A percentile compares a stretch with the other conserved stretches of the same genome.
These are phyloP conservation scores for Tetrahymena elliotti DNA, from an alignment of 73 alveolate species.

Conservation along the genomic window DNA sequence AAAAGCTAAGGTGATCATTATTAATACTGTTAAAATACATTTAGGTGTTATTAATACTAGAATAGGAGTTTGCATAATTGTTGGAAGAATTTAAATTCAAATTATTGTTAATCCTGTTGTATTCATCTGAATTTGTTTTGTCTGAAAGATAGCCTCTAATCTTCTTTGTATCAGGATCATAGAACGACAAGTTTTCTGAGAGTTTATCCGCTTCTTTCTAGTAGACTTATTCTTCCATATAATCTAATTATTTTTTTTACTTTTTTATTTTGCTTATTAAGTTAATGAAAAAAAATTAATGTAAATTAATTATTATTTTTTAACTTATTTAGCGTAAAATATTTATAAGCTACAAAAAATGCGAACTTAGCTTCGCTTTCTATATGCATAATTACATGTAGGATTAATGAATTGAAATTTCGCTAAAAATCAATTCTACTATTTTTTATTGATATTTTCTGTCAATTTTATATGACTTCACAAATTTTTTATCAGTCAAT, in stretches of 20 bases:
- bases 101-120: background rate
- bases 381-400: background rate
- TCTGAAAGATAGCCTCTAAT: background rate
- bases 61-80: background rate
- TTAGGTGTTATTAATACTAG: background rate
- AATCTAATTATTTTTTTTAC: background rate
- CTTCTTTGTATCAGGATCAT: background rate
- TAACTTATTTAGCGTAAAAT: background rate
- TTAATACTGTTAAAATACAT: background rate
- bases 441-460: background rate
- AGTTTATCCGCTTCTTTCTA: background rate
- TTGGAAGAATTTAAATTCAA: background rate
- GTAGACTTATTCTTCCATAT: background rate
- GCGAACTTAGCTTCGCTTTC: background rate
- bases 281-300: background rate
- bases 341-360: background rate
- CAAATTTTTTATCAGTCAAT: background rate
- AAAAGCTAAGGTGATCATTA: background rate
- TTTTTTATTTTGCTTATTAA: background rate
- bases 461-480: background rate
- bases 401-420: background rate
- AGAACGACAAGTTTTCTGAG: background rate
- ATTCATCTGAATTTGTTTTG: background rate
- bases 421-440: background rate
- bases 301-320: background rate